A percentile compares a stretch with the other conserved stretches of the same genome.
phyloP scores from a whole-genome alignment of 1,284 basidiomycete genomes.

The Pisolithus thermaeus region DNA sequence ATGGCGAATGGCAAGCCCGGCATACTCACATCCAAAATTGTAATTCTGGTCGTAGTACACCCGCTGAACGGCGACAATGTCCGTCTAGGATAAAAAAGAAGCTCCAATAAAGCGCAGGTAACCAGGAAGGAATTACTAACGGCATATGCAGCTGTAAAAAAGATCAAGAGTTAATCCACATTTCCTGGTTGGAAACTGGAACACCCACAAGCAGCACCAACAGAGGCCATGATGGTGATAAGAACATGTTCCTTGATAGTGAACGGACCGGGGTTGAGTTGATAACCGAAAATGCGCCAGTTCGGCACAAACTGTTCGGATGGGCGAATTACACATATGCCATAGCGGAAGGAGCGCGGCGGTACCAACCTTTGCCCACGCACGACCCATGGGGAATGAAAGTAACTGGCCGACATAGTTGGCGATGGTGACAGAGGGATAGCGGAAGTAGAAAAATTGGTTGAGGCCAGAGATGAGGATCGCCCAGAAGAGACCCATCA shows the following conservation, averaged over 20 bases:
- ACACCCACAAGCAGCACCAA: constrained; percentile 42
- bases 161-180: constrained; percentile 2
- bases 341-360: not conserved
- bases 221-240: constrained; percentile 74
- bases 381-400: constrained; percentile 57
- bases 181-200: not conserved
- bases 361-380: constrained; percentile 42
- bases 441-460: constrained; percentile 66
- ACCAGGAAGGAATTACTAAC: constrained; percentile 8
- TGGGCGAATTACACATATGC: not conserved
- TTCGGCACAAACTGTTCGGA: constrained; percentile 40
- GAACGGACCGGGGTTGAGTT: constrained; percentile 69
- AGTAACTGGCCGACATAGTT: constrained; percentile 59
- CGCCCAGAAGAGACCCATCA: constrained; percentile 50
- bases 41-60: constrained; percentile 63
- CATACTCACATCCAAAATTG: constrained; percentile 52
- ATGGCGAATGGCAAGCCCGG: no score
- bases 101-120: not conserved
- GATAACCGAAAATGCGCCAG: constrained; percentile 48
- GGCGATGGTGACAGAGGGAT: constrained; percentile 46
- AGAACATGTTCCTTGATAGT: constrained; percentile 68
- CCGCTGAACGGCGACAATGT: constrained; percentile 72
- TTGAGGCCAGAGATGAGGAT: constrained; percentile 57
- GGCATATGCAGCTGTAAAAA: constrained; percentile 24
- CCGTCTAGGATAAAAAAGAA: constrained; percentile 39